phyloP scores from a whole-genome alignment of 2,329 filamentous ascomycete genomes.

The Aspergillus texensis region DNA sequence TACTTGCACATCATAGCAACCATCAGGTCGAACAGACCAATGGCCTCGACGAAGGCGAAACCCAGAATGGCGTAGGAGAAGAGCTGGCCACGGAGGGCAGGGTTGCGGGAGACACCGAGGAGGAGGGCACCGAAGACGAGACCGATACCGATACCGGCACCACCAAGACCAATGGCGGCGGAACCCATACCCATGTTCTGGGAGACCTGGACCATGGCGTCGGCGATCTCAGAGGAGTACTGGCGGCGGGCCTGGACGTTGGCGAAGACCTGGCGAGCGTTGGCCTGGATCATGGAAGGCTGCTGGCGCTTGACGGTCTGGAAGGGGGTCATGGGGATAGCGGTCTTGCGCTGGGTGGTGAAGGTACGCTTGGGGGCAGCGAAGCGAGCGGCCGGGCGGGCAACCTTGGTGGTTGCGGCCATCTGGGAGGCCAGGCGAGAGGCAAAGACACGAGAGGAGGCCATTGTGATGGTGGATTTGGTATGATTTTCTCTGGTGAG shows the following conservation, averaged over 20 bases:
- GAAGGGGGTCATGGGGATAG: constrained; percentile 56
- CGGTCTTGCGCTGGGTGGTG: constrained; percentile 45
- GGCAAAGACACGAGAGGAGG: constrained; percentile 74
- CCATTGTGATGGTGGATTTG: constrained; percentile 68
- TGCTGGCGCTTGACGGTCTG: constrained; percentile 77
- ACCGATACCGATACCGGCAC: constrained; percentile 94
- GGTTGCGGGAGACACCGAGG: constrained; percentile 90
- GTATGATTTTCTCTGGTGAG: constrained; percentile 16
- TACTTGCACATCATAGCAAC: constrained; percentile 94
- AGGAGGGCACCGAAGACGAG: constrained; percentile 90
- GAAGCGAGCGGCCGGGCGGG: constrained; percentile 72
- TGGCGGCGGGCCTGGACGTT: constrained; percentile 68
- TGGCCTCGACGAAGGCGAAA: constrained; percentile 91
- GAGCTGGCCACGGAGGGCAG: constrained; percentile 89
- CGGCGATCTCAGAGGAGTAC: constrained; percentile 85
- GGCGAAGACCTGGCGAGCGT: constrained; percentile 62
- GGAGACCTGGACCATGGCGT: constrained; percentile 84
- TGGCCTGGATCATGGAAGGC: constrained; percentile 67
- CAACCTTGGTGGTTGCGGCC: constrained; percentile 75
- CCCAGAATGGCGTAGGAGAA: constrained; percentile 95
- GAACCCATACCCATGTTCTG: constrained; percentile 89
- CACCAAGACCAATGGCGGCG: constrained; percentile 88
- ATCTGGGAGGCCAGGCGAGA: constrained; percentile 70
- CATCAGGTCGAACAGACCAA: constrained; percentile 80
- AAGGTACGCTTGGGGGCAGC: constrained; percentile 73